Percentiles rank a stretch among this genome's conserved stretches.
Conservation (phyloP, 2,329 filamentous ascomycete species). For the Chrysoporthe puriensis region DNA sequence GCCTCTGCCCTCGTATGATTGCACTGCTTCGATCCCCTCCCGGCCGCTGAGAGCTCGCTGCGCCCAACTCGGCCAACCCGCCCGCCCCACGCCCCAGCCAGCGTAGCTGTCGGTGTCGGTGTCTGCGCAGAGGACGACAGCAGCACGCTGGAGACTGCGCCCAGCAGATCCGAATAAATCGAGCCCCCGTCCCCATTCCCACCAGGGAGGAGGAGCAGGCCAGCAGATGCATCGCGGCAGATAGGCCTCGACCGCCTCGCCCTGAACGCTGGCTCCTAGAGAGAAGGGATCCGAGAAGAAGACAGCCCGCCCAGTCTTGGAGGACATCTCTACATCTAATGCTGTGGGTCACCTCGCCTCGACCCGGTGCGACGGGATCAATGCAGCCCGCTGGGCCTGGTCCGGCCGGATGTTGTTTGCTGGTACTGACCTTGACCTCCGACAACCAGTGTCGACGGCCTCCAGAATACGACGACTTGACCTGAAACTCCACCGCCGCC, state of each 20-base stretch:
- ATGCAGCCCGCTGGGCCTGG: background rate
- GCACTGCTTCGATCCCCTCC: background rate
- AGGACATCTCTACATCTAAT: constrained; percentile 7
- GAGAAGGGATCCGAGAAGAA: background rate
- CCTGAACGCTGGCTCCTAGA: background rate
- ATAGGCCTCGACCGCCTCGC: background rate
- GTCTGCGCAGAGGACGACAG: background rate
- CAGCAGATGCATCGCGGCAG: background rate
- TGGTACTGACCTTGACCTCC: constrained; percentile 11
- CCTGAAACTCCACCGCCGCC: background rate
- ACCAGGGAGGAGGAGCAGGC: background rate
- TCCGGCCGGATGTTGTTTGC: background rate
- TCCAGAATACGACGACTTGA: background rate
- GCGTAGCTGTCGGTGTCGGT: background rate
- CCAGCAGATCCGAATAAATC: background rate
- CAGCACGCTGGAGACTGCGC: background rate
- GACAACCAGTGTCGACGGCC: constrained; percentile 1
- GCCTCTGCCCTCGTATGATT: background rate
- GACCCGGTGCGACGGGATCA: background rate
- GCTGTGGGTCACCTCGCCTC: constrained; percentile 3
- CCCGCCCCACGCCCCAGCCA: background rate
- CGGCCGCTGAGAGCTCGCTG: background rate
- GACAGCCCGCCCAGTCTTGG: background rate
- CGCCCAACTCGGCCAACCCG: background rate
- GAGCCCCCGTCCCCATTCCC: no score